These are phyloP conservation scores for Catunica adiposa DNA, from an alignment of 2,329 filamentous ascomycete species.

Conservation along the genomic window DNA sequence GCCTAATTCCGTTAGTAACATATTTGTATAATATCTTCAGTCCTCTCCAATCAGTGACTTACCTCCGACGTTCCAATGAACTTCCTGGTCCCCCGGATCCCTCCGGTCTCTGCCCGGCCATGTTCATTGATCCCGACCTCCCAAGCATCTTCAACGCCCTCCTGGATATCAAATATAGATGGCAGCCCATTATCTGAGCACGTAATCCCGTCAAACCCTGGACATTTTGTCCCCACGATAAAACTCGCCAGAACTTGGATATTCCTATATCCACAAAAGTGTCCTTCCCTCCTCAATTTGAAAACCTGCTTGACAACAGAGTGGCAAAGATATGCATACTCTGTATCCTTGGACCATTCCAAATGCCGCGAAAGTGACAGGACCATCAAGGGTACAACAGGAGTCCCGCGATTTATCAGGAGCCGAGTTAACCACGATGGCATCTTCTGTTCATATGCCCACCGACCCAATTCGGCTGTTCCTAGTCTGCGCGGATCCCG, in stretches of 20 bases:
- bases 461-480: not conserved
- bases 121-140: constrained; percentile 63
- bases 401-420: not conserved
- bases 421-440: not conserved
- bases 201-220: constrained; percentile 42
- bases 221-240: constrained; percentile 41
- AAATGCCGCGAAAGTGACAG: not conserved
- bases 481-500: not conserved
- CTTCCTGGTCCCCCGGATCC: constrained; percentile 74
- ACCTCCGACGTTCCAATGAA: constrained; percentile 91
- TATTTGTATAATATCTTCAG: not conserved
- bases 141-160: constrained; percentile 78
- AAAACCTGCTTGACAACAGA: constrained; percentile 61
- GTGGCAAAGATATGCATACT: constrained; percentile 65
- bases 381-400: not conserved
- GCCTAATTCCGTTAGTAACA: constrained; percentile 33
- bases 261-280: constrained; percentile 90
- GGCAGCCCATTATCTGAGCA: constrained; percentile 38
- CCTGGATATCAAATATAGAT: constrained; percentile 66
- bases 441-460: not conserved
- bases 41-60: constrained; percentile 16
- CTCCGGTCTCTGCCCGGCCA: constrained; percentile 67
- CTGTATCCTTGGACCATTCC: not conserved
- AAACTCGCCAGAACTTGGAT: constrained; percentile 84
- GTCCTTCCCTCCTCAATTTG: constrained; percentile 64